Evolutionary conservation across 768 basidiomycete genomes (phyloP).

Genomic region (Pholiota microspora): DNA sequence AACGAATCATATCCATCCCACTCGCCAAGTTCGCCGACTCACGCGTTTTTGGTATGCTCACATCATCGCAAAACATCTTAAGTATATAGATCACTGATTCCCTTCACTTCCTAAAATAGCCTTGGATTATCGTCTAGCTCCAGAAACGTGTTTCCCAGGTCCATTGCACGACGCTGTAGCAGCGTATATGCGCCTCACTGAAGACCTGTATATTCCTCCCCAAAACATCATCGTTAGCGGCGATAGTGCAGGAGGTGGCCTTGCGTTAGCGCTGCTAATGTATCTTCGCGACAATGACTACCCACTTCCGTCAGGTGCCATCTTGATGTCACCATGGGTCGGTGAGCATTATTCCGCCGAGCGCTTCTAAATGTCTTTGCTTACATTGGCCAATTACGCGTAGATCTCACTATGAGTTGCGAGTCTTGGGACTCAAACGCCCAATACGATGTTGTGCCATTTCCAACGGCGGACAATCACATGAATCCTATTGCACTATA

Average conservation of each 20-base stretch:
- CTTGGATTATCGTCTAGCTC: constrained; percentile 93
- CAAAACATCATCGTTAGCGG: constrained; percentile 88
- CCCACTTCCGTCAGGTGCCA: constrained; percentile 78
- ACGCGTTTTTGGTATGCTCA: constrained; percentile 67
- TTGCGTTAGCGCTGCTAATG: constrained; percentile 83
- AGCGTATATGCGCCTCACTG: constrained; percentile 82
- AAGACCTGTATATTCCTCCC: constrained; percentile 87
- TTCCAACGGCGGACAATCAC: constrained; percentile 73
- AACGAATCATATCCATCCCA: constrained; percentile 87
- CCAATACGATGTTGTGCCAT: constrained; percentile 78
- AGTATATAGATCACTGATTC: background rate
- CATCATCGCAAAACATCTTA: background rate
- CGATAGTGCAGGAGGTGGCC: constrained; percentile 92
- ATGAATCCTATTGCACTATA: constrained; percentile 94
- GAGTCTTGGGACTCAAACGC: constrained; percentile 98
- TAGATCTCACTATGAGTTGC: constrained; percentile 95
- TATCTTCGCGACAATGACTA: constrained; percentile 94
- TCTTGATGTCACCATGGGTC: constrained; percentile 95
- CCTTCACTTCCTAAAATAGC: constrained; percentile 45
- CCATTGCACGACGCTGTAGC: constrained; percentile 82
- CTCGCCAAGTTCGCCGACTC: constrained; percentile 86
- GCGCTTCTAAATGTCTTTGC: background rate
- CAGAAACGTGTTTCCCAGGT: constrained; percentile 92
- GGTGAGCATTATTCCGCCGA: constrained; percentile 50
- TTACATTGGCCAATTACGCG: constrained; percentile 2